phyloP scores from a whole-genome alignment of 768 basidiomycete genomes.

The Neoboletus brunneissimus region DNA sequence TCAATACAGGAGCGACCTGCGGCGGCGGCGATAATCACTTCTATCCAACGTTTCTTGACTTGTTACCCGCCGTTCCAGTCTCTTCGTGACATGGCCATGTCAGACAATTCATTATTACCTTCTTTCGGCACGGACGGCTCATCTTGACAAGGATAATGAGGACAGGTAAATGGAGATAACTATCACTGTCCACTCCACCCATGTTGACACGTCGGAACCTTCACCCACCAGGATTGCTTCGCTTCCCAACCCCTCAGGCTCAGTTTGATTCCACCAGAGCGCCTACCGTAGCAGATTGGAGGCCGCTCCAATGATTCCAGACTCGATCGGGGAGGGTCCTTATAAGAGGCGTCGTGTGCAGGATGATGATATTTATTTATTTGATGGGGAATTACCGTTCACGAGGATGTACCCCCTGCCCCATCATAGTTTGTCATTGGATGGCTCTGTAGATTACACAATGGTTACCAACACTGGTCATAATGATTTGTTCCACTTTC shows the following conservation, averaged over 20 bases:
- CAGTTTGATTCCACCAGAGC: neutral
- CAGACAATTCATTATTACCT: neutral
- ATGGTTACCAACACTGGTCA: neutral
- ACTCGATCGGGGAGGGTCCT: neutral
- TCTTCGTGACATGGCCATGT: neutral
- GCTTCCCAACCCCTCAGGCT: neutral
- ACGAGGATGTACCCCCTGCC: neutral
- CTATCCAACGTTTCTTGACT: neutral
- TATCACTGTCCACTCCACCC: neutral
- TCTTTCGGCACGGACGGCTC: neutral
- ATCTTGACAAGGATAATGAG: neutral
- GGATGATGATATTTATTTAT: neutral
- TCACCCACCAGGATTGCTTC: neutral
- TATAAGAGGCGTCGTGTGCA: neutral
- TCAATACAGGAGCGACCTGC: neutral
- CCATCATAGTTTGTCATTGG: neutral
- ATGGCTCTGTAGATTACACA: neutral
- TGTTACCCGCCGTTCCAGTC: neutral
- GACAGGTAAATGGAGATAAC: neutral
- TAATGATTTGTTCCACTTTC: neutral
- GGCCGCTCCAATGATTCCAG: neutral
- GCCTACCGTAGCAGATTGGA: too few relatives aligned
- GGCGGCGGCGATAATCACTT: neutral
- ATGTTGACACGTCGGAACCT: neutral
- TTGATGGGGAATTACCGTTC: neutral